Conservation (phyloP, 495 filamentous ascomycete genomes). For the Penicillium bialowiezense region DNA sequence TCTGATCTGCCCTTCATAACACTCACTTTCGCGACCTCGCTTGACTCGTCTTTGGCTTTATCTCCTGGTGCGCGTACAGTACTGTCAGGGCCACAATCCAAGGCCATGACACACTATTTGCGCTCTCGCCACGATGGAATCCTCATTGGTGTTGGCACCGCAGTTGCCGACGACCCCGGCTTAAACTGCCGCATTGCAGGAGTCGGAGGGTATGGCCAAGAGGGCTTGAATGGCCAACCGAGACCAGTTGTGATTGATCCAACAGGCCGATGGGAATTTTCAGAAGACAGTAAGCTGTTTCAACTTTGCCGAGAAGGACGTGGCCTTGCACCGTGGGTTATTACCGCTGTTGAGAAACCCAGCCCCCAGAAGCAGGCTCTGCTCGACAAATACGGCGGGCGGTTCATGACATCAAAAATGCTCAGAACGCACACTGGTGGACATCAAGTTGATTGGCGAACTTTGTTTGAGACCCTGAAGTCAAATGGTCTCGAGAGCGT, state of each 20-base stretch:
- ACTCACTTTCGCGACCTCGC: slow-evolving; percentile 85
- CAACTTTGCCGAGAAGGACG: slow-evolving; percentile 56
- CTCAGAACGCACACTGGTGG: slow-evolving; percentile 5
- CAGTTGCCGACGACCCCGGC: slow-evolving; percentile 76
- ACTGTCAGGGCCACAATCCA: slow-evolving; percentile 77
- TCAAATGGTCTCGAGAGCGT: slow-evolving; percentile 64
- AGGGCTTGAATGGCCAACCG: slow-evolving; percentile 57
- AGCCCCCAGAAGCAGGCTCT: slow-evolving; percentile 27
- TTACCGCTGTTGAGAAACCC: slow-evolving; percentile 41
- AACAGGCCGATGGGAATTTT: slow-evolving; percentile 60
- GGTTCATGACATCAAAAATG: slow-evolving; percentile 36
- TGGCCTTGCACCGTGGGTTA: slow-evolving; percentile 68
- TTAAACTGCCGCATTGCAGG: slow-evolving; percentile 72
- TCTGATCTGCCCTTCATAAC: slow-evolving; percentile 54
- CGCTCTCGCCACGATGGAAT: slow-evolving; percentile 81
- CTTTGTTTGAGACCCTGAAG: slow-evolving; percentile 52
- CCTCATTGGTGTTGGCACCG: slow-evolving; percentile 82
- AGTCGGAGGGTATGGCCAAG: slow-evolving; percentile 47
- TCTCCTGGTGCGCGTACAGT: slow-evolving; percentile 70
- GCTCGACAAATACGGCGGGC: slow-evolving; percentile 45
- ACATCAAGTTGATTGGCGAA: slow-evolving; percentile 54
- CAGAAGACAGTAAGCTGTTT: slow-evolving; percentile 59
- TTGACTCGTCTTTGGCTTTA: slow-evolving; percentile 74
- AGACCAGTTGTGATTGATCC: slow-evolving; percentile 81
- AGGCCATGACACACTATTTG: slow-evolving; percentile 90